Evolutionary conservation across 768 basidiomycete genomes (phyloP).

Genomic region (Phanerodontia chrysosporium): DNA sequence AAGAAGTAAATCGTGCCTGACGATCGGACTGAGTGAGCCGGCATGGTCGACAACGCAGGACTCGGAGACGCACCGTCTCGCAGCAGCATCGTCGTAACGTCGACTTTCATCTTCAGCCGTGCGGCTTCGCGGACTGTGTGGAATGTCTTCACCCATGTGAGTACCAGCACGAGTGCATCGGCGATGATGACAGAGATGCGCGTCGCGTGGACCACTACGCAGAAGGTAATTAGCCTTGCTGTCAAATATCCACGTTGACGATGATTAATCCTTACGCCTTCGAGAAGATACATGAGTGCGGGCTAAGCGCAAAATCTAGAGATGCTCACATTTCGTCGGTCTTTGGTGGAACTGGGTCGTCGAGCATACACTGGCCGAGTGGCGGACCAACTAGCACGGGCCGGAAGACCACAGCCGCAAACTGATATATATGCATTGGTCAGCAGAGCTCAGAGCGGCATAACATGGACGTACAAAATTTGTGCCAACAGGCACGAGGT

Average conservation of each 20-base stretch:
- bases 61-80: constrained; percentile 5
- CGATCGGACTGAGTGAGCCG: neutral
- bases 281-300: too few species aligned
- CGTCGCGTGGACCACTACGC: neutral
- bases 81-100: neutral
- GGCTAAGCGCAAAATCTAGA: too few species aligned
- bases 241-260: too few species aligned
- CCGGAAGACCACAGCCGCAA: neutral
- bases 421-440: neutral
- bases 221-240: neutral
- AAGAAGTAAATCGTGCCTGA: constrained; percentile 4
- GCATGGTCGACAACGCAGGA: neutral
- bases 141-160: constrained; percentile 6
- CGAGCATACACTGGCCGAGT: neutral
- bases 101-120: neutral
- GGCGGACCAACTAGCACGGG: neutral
- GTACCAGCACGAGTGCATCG: neutral
- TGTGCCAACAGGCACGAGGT: neutral
- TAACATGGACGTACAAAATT: neutral
- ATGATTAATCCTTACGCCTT: too few species aligned
- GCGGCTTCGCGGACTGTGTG: neutral
- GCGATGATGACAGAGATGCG: constrained; percentile 6
- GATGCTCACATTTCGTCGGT: neutral
- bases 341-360: neutral
- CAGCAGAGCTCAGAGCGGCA: neutral